Evolutionary conservation across 345 rosid genomes (phyloP), one percentile per base, ranked within the genome.

Genomic region (Psidium friedrichsthalianum): DNA sequence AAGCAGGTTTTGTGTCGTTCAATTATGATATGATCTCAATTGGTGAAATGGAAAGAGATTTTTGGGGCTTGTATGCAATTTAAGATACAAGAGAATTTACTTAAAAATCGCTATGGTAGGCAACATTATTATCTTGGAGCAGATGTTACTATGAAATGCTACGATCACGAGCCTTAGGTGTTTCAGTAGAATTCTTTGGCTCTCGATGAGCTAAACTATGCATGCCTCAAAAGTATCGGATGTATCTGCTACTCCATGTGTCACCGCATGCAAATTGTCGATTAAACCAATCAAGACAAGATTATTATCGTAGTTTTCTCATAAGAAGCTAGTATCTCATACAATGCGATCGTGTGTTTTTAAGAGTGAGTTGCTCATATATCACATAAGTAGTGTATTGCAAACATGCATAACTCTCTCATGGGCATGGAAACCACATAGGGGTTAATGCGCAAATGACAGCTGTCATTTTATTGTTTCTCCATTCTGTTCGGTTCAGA

Each of bases 1-100:
- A 97, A 96, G 87, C 99, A 97, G 98, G 99, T 97, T 24, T 36
- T 84, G 55, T 82, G 58, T 55, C 1, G 54, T 82, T 21, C 84
- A 11, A 52, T 3, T 82, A 54, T 82, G 56, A 54, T 52, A 69
- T 69, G 78, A 47, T 69, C 78, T 69, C 78, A 69, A 69, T 69
- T 69, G 24, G 24, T 32, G 22, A 36, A 69, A 64, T 64, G 78
- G 44, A 64, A 69, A 69, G 24, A 69, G 40, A 32, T 20, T 36
- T 69, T 36, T 36, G 78, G 47, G 78, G 47, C 40, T 64, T 16
- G 22, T 36, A 69, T 36, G 25, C 78, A 69, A 69, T 69, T 69
- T 32, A 69, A 69, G 47, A 69, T 69, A 32, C 0, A 13, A 69
- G 0, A 69, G 78, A 32, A 69, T 18, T 69, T 44, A 69, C 47